phyloP scores from a whole-genome alignment of 2,329 filamentous ascomycete species.

The Clathrospora elynae region DNA sequence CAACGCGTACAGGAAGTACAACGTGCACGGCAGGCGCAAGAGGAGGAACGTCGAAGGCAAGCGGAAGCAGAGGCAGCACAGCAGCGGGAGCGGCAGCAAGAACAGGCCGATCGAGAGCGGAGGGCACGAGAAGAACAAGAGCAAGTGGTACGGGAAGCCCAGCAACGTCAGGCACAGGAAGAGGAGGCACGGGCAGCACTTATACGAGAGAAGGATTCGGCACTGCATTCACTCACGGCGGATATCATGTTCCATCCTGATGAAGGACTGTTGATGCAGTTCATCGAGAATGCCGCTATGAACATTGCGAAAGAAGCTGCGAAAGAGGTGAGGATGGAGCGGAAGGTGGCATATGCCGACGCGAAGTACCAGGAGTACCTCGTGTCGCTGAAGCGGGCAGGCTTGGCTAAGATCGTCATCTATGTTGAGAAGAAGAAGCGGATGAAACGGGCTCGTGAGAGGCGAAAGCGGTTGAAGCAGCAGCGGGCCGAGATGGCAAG shows the following conservation, averaged over 20 bases:
- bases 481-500: constrained; percentile 19
- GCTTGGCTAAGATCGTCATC: constrained; percentile 28
- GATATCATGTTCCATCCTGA: constrained; percentile 46
- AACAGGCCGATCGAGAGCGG: constrained; percentile 22
- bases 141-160: constrained; percentile 24
- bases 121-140: constrained; percentile 28
- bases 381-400: constrained; percentile 25
- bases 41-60: constrained; percentile 23
- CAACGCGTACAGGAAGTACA: constrained; percentile 19
- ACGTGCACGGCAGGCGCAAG: constrained; percentile 15
- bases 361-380: constrained; percentile 24
- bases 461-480: constrained; percentile 34
- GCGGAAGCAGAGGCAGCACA: constrained; percentile 21
- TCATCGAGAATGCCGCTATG: constrained; percentile 48
- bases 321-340: constrained; percentile 43
- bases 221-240: constrained; percentile 43
- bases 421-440: constrained; percentile 33
- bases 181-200: constrained; percentile 25
- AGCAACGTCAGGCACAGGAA: constrained; percentile 25
- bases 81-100: constrained; percentile 17
- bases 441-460: constrained; percentile 24
- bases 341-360: constrained; percentile 23
- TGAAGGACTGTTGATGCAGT: constrained; percentile 54
- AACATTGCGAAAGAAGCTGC: constrained; percentile 44
- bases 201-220: constrained; percentile 22